Evolutionary conservation across 805 yeast species (phyloP).

Genomic region (Cyberlindnera mississippiensis): DNA sequence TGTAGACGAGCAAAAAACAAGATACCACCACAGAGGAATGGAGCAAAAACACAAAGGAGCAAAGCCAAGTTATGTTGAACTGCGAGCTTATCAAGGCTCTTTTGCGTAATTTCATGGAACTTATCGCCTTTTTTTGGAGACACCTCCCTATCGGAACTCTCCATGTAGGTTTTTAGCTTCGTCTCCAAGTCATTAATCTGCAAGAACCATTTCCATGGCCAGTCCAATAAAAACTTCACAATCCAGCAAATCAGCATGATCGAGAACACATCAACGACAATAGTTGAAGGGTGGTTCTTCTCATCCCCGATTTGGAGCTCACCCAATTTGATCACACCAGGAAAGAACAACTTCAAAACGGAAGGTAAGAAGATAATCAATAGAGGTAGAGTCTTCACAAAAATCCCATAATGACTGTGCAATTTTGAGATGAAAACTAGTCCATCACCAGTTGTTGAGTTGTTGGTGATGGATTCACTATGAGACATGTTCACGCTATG

Average conservation of each 20-base stretch:
- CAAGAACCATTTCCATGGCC: slow-evolving; percentile 41
- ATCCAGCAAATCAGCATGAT: slow-evolving; percentile 34
- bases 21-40: slow-evolving; percentile 27
- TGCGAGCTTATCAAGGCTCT: slow-evolving; percentile 5
- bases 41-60: slow-evolving; percentile 28
- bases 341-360: slow-evolving; percentile 16
- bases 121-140: not conserved
- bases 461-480: slow-evolving; percentile 1
- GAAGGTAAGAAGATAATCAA: slow-evolving; percentile 21
- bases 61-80: slow-evolving; percentile 26
- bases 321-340: slow-evolving; percentile 13
- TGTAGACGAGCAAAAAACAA: slow-evolving; percentile 31
- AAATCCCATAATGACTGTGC: slow-evolving; percentile 11
- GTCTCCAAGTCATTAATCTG: slow-evolving; percentile 24
- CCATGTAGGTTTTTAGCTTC: slow-evolving; percentile 10
- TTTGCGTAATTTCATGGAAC: slow-evolving; percentile 2
- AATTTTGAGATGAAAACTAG: slow-evolving; percentile 9
- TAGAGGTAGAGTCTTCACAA: slow-evolving; percentile 19
- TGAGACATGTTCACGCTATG: slow-evolving; percentile 2
- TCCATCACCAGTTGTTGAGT: not conserved
- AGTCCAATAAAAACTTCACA: slow-evolving; percentile 33
- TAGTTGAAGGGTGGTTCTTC: slow-evolving; percentile 13
- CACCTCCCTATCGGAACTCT: not conserved
- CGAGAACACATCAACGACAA: slow-evolving; percentile 33
- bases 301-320: slow-evolving; percentile 13